Conservation (phyloP, 202 grass and related monocot species). For the Elaeis oleifera region DNA sequence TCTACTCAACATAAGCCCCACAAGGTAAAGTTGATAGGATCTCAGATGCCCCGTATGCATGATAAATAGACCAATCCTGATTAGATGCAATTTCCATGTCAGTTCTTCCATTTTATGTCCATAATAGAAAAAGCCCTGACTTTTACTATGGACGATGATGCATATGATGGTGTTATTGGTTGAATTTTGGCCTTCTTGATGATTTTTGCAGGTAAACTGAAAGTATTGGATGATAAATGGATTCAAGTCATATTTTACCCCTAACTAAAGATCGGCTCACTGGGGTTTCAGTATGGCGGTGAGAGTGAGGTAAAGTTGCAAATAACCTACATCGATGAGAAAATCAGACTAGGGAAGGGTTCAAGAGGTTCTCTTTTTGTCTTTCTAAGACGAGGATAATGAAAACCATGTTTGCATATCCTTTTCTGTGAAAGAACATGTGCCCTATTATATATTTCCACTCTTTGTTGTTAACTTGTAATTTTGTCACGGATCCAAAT, state of each 20-base stretch:
- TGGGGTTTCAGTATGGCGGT: conserved; percentile 71
- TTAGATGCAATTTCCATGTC: too few species aligned
- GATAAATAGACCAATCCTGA: too few species aligned
- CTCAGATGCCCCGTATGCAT: too few species aligned
- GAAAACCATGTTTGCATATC: background rate
- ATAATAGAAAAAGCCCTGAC: too few species aligned
- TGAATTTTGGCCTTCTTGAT: background rate
- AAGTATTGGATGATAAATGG: conserved; percentile 64
- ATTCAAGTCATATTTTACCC: conserved; percentile 88
- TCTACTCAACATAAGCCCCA: too few species aligned
- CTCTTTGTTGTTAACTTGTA: too few species aligned
- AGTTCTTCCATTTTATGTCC: too few species aligned
- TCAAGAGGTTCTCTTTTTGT: conserved; percentile 75
- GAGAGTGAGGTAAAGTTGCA: conserved; percentile 85
- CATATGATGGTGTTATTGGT: background rate
- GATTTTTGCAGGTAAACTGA: conserved; percentile 61
- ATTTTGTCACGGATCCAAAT: too few species aligned
- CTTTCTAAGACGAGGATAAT: conserved; percentile 50
- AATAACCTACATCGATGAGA: conserved; percentile 79
- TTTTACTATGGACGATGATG: background rate
- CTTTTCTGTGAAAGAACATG: background rate
- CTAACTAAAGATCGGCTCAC: conserved; percentile 60
- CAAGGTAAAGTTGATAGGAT: background rate
- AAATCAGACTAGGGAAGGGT: conserved; percentile 72
- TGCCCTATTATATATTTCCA: too few species aligned